These are phyloP conservation scores for Parafenestella ontariensis DNA, from an alignment of 2,329 filamentous ascomycete genomes.

Conservation along the genomic window DNA sequence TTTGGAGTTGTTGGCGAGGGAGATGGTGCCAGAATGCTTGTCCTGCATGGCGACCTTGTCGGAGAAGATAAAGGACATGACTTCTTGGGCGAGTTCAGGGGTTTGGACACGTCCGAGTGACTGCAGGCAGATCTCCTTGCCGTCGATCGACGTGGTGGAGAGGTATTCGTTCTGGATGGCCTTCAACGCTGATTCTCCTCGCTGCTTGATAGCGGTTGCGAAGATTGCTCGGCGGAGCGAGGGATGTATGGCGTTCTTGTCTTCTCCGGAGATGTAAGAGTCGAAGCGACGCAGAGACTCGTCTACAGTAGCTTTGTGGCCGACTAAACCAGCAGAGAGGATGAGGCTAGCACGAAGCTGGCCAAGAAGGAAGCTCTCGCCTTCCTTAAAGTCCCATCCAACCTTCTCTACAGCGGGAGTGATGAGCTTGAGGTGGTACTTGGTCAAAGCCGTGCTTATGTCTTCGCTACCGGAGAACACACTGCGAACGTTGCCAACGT, in stretches of 20 bases:
- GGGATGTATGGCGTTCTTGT: conserved; percentile 76
- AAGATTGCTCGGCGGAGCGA: conserved; percentile 83
- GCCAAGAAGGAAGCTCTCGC: conserved; percentile 81
- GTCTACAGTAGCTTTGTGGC: conserved; percentile 73
- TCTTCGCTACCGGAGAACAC: conserved; percentile 80
- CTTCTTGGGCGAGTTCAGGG: conserved; percentile 69
- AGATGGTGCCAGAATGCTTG: conserved; percentile 79
- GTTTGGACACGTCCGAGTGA: conserved; percentile 79
- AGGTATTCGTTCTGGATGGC: conserved; percentile 85
- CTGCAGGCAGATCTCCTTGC: conserved; percentile 82
- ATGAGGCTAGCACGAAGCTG: conserved; percentile 86
- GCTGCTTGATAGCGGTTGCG: conserved; percentile 77
- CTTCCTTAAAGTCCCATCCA: conserved; percentile 82
- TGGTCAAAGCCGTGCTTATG: conserved; percentile 75
- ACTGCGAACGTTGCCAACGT: conserved; percentile 78
- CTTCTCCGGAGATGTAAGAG: conserved; percentile 72
- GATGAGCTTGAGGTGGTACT: conserved; percentile 80
- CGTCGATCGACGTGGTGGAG: conserved; percentile 83
- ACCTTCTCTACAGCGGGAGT: conserved; percentile 76
- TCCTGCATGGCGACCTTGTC: conserved; percentile 86
- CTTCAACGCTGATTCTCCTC: conserved; percentile 72
- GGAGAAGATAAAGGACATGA: conserved; percentile 79
- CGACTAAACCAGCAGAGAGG: conserved; percentile 73
- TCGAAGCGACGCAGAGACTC: conserved; percentile 83
- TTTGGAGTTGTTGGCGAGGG: conserved; percentile 74